phyloP scores from a whole-genome alignment of 129 eudicot genomes.

The Helianthus annuus region HanXRQr2.0-SUNRISE NC_035439.2:4590265-4590764 shows the following conservation, averaged over 20 bases:
- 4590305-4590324: too few relatives aligned
- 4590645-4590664: constrained; percentile 26
- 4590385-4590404: neutral
- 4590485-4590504: neutral
- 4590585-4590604: too few relatives aligned
- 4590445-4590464: neutral
- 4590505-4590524: neutral
- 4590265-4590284: too few relatives aligned
- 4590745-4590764: too few relatives aligned
- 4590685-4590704: too few relatives aligned
- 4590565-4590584: too few relatives aligned
- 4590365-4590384: neutral
- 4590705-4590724: neutral
- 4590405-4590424: neutral
- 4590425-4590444: neutral
- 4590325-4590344: too few relatives aligned
- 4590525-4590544: too few relatives aligned
- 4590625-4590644: constrained; percentile 54
- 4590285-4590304: too few relatives aligned
- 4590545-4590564: too few relatives aligned
- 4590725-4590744: neutral
- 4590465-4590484: neutral
- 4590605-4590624: constrained; percentile 57
- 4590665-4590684: too few relatives aligned
- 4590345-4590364: too few relatives aligned